Base-by-base conservation (phyloP, 2,329 filamentous ascomycete genomes). In the Polychaeton citri region DNA sequence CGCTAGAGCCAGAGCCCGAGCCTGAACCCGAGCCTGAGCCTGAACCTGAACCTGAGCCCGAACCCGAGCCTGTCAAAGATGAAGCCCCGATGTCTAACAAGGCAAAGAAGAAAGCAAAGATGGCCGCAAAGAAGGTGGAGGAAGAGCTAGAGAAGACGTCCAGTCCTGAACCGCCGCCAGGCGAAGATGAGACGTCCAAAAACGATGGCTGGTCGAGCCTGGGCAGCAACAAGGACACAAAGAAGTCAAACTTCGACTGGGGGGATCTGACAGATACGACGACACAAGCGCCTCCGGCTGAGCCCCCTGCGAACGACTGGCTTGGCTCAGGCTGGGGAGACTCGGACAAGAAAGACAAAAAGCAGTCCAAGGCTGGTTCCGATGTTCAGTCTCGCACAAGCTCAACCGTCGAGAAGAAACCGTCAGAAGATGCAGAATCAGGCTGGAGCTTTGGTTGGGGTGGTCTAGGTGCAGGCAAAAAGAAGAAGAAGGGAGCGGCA, bases 71-170 rank as follows among this genome's bases (percentile, higher is more conserved):
- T 28, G 54, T 59, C 9, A 43, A 46, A 5, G 63, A 57, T 54
- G 43, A 45, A 15, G 38, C 36, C 3, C 43, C 45, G 9, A 47
- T 59, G 37, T 53, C 50, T 16, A 55, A 58, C 2, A 63, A 63
- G 36, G 60, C 65, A 5, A 63, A 64, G 34, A 66, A 68, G 47
- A 62, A 61, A 43, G 41, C 50, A 20, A 68, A 67, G 51, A 71
- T 72, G 52, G 62, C 62, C 38, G 66, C 64, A 42, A 64, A 62
- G 19, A 47, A 45, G 2, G 48, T 50, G 2, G 52, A 52, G 3
- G 48, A 51, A 6, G 48, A 46, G 20, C 43, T 45, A 12, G 49
- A 49, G 24, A 44, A 45, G 24, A 49, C 50, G 32, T 41, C 47
- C 9, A 52, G 51, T 20, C 51, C 48, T 6, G 52, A 52, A 7